Conservation (phyloP, 495 filamentous ascomycete species). For the Xylaria nigripes region DNA sequence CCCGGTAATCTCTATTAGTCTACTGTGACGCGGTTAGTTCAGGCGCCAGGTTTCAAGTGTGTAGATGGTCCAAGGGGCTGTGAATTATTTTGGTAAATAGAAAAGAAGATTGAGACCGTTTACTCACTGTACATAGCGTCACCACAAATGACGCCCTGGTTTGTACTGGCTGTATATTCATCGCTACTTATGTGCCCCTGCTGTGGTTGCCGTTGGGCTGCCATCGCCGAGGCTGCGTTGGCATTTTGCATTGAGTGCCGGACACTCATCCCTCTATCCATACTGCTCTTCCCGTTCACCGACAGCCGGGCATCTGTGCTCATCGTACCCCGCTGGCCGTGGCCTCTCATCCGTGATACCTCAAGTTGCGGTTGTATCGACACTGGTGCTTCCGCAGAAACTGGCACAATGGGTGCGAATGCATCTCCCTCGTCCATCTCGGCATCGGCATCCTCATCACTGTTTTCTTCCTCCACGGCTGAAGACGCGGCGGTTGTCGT, state of each 20-base stretch:
- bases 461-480: constrained; percentile 27
- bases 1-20: constrained; percentile 10
- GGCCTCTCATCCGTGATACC: constrained; percentile 17
- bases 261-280: constrained; percentile 17
- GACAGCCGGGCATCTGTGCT: constrained; percentile 15
- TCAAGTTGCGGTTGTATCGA: constrained; percentile 23
- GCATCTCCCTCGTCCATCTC: constrained; percentile 36
- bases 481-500: constrained; percentile 10
- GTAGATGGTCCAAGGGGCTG: no score
- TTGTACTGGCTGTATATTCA: constrained; percentile 19
- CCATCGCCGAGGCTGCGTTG: constrained; percentile 17
- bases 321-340: constrained; percentile 11
- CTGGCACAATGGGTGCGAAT: constrained; percentile 22
- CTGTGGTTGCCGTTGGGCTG: constrained; percentile 17
- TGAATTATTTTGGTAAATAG: no score
- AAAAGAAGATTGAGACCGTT: not conserved
- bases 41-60: not conserved
- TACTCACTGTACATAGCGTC: constrained; percentile 33
- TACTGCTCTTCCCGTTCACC: constrained; percentile 15
- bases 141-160: constrained; percentile 29
- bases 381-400: constrained; percentile 13
- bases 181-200: constrained; percentile 25
- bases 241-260: constrained; percentile 25
- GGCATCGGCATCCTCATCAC: constrained; percentile 33
- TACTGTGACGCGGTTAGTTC: not conserved